These are phyloP conservation scores for Hyaloscypha hepaticicola DNA, from an alignment of 495 filamentous ascomycete genomes.

Conservation along the genomic window DNA sequence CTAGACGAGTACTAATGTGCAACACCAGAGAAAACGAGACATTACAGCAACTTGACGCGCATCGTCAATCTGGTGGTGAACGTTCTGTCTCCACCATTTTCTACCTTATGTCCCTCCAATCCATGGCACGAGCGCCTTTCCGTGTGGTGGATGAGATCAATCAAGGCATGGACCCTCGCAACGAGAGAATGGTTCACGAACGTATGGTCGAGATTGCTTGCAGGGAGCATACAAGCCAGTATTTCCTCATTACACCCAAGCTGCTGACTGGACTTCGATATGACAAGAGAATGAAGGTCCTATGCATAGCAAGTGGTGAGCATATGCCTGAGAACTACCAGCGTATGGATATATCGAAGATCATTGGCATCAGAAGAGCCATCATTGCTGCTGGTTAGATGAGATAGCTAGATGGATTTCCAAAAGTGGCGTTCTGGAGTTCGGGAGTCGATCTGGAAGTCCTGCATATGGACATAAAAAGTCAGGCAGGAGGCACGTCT, in stretches of 20 bases:
- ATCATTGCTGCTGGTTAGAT: slow-evolving; percentile 28
- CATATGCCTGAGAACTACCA: slow-evolving; percentile 67
- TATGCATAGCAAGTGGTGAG: slow-evolving; percentile 92
- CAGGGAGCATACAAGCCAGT: slow-evolving; percentile 63
- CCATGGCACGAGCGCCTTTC: slow-evolving; percentile 93
- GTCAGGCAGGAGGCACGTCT: not conserved
- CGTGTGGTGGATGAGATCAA: slow-evolving; percentile 99
- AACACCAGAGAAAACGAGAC: slow-evolving; percentile 67
- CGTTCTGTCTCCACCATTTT: slow-evolving; percentile 97
- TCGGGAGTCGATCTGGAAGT: not conserved
- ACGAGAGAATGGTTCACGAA: slow-evolving; percentile 96
- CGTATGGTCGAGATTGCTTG: slow-evolving; percentile 96
- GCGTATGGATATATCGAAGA: slow-evolving; percentile 55
- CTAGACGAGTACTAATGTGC: not conserved
- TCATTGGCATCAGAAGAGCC: slow-evolving; percentile 47
- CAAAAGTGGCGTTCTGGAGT: not conserved
- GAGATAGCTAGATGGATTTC: not conserved
- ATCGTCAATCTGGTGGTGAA: slow-evolving; percentile 95
- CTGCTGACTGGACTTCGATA: slow-evolving; percentile 82
- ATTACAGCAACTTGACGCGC: slow-evolving; percentile 79
- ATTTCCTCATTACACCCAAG: slow-evolving; percentile 99
- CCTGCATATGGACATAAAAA: not conserved
- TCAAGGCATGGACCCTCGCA: slow-evolving; percentile 98
- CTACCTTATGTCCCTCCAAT: slow-evolving; percentile 98
- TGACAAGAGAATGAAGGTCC: slow-evolving; percentile 84